Conservation (phyloP, 192 early-diverging fungal genomes). For the Paraglomus brasilianum region DNA sequence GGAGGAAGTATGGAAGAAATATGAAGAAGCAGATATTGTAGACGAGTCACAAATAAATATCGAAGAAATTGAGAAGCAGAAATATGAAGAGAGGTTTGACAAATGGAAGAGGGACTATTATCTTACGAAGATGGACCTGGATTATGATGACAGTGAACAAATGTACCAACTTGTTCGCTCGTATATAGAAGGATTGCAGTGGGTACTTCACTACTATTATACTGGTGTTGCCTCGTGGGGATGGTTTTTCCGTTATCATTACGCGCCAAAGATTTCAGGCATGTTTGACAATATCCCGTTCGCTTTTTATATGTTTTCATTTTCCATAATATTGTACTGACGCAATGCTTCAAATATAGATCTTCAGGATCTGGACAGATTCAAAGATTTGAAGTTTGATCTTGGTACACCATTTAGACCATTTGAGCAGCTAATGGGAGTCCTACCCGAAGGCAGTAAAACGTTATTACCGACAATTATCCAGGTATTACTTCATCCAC, state of each 20-base stretch:
- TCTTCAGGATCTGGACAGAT: slow-evolving; percentile 50
- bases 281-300: slow-evolving; percentile 33
- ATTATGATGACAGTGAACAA: slow-evolving; percentile 40
- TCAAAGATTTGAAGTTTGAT: slow-evolving; percentile 70
- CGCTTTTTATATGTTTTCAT: background rate
- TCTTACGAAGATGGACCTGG: slow-evolving; percentile 50
- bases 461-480: slow-evolving; percentile 79
- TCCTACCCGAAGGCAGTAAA: slow-evolving; percentile 84
- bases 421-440: slow-evolving; percentile 98
- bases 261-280: slow-evolving; percentile 92
- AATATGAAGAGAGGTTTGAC: slow-evolving; percentile 77
- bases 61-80: slow-evolving; percentile 64
- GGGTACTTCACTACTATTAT: slow-evolving; percentile 98
- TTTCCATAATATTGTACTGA: background rate
- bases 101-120: slow-evolving; percentile 59
- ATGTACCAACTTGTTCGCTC: slow-evolving; percentile 63
- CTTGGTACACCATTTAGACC: slow-evolving; percentile 88
- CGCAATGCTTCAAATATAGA: slow-evolving; percentile 36
- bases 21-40: slow-evolving; percentile 51
- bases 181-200: slow-evolving; percentile 94
- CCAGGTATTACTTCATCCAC: slow-evolving; percentile 41
- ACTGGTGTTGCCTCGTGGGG: slow-evolving; percentile 94
- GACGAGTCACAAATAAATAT: slow-evolving; percentile 31
- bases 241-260: slow-evolving; percentile 98
- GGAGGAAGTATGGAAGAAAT: slow-evolving; percentile 56